phyloP scores from a whole-genome alignment of 768 basidiomycete species.

The Mycena filopes region DNA sequence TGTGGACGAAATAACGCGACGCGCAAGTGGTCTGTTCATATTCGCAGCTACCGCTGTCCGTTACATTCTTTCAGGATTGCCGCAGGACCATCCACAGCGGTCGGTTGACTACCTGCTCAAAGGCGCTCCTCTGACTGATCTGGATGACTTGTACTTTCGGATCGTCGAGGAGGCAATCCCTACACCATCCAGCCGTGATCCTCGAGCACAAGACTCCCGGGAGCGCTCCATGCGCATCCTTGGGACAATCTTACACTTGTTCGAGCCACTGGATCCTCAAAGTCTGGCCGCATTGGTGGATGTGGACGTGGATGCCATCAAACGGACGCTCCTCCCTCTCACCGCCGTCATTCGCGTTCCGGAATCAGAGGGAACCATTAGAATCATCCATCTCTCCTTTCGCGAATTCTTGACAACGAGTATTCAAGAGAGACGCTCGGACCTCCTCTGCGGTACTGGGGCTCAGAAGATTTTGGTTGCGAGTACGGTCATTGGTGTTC shows the following conservation, averaged over 20 bases:
- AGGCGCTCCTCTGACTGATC: neutral
- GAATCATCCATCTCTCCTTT: neutral
- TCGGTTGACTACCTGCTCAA: neutral
- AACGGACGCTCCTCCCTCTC: neutral
- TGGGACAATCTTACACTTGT: constrained; percentile 2
- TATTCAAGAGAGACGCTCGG: neutral
- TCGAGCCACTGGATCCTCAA: constrained; percentile 8
- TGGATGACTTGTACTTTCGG: constrained; percentile 9
- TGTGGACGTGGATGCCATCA: neutral
- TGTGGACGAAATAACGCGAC: neutral
- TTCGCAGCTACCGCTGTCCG: constrained; percentile 14
- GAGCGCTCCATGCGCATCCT: neutral
- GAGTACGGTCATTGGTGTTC: neutral
- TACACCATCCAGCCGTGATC: neutral
- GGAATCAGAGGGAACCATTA: neutral
- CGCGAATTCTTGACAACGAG: constrained; percentile 4
- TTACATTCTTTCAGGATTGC: constrained; percentile 4
- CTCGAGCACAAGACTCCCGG: neutral
- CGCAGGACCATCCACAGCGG: neutral
- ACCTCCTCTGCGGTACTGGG: neutral
- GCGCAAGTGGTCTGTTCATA: constrained; percentile 14
- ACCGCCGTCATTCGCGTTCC: constrained; percentile 13
- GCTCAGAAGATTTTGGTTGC: neutral
- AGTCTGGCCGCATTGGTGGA: constrained; percentile 5
- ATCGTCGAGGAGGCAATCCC: constrained; percentile 3